A percentile compares a stretch with the other conserved stretches of the same genome.
Conservation (phyloP, 1,284 basidiomycete species). For the Cryptococcus hybrid region DNA sequence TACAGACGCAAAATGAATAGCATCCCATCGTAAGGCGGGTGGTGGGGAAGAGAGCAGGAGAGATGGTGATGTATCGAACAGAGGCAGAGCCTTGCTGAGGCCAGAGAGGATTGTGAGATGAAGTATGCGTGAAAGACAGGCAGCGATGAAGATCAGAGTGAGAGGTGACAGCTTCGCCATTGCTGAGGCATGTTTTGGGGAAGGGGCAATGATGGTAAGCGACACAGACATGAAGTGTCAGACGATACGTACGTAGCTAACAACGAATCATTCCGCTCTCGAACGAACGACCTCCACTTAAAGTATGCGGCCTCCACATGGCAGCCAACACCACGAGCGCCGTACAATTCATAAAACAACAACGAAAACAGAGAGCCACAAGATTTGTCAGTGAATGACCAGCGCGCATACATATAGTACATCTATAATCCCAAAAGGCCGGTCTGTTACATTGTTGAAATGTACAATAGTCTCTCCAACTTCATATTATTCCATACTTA, state of each 20-base stretch:
- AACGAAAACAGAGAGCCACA: neutral
- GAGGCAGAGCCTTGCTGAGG: slow-evolving; percentile 10
- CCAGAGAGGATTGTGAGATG: slow-evolving; percentile 15
- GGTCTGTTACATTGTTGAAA: neutral
- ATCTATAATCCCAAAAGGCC: neutral
- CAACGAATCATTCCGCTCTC: too few species aligned
- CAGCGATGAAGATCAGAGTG: slow-evolving; percentile 7
- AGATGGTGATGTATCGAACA: slow-evolving; percentile 39
- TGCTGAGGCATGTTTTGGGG: too few species aligned
- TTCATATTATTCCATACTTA: slow-evolving; percentile 39
- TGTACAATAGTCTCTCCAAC: neutral
- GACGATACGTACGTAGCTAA: neutral
- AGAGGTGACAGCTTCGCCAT: too few species aligned
- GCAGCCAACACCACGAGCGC: too few species aligned
- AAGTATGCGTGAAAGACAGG: slow-evolving; percentile 10
- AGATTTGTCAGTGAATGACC: neutral
- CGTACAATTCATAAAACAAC: too few species aligned
- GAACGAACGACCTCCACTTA: neutral
- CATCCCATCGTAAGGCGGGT: slow-evolving; percentile 69
- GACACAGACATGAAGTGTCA: too few species aligned
- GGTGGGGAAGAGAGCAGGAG: slow-evolving; percentile 5
- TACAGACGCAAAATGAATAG: slow-evolving; percentile 71
- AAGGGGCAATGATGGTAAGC: neutral
- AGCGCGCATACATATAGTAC: neutral
- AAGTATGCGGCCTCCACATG: too few species aligned